Percentiles rank a stretch among this genome's conserved stretches.
phyloP scores from a whole-genome alignment of 2,329 filamentous ascomycete genomes.

The Ophiostoma ips region DNA sequence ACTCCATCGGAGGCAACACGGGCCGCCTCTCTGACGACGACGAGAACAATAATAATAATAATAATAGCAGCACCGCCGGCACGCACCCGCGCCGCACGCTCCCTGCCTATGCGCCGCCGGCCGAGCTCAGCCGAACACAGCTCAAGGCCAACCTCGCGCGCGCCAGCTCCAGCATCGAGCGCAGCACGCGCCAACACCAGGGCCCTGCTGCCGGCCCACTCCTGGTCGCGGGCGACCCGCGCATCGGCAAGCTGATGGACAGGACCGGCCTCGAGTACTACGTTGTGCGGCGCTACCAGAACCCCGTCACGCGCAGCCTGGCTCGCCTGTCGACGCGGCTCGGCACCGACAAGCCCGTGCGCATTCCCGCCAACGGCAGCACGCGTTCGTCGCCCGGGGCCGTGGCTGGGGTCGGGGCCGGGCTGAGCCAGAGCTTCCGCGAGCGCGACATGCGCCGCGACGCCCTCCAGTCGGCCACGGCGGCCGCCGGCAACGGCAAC shows the following conservation, averaged over 20 bases:
- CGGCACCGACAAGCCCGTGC: slow-evolving; percentile 29
- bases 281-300: slow-evolving; percentile 59
- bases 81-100: slow-evolving; percentile 9
- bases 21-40: slow-evolving; percentile 4
- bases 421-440: slow-evolving; percentile 27
- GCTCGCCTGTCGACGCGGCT: slow-evolving; percentile 38
- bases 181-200: slow-evolving; percentile 31
- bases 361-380: slow-evolving; percentile 19
- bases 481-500: slow-evolving; percentile 4
- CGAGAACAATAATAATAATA: too few relatives aligned
- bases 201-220: slow-evolving; percentile 26
- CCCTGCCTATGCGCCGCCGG: slow-evolving; percentile 20
- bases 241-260: slow-evolving; percentile 51
- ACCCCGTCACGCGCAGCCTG: slow-evolving; percentile 52
- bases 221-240: slow-evolving; percentile 44
- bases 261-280: slow-evolving; percentile 59
- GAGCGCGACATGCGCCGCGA: slow-evolving; percentile 16
- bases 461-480: slow-evolving; percentile 5
- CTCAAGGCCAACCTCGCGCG: slow-evolving; percentile 64
- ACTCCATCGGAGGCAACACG: background rate
- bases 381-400: slow-evolving; percentile 1
- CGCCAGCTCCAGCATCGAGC: slow-evolving; percentile 58
- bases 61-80: background rate
- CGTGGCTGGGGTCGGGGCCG: slow-evolving; percentile 11
- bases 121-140: slow-evolving; percentile 53